Percentiles rank a stretch among this genome's conserved stretches.
Evolutionary conservation across 2,329 filamentous ascomycete genomes (phyloP).

Genomic region (Trichoderma oligosporum): DNA sequence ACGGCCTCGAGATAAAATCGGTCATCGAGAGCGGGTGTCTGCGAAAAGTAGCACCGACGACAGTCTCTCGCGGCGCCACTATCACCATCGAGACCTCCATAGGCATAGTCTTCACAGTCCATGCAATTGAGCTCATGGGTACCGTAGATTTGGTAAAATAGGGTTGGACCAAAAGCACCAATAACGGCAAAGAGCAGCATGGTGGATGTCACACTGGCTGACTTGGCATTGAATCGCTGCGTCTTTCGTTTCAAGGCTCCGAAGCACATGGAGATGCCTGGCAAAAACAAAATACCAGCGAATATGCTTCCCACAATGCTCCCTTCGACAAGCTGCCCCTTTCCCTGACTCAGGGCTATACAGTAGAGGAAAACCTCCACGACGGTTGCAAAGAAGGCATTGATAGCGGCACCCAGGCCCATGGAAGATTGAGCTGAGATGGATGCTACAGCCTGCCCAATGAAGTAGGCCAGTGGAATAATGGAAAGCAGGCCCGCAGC

Average conservation of each 20-base stretch:
- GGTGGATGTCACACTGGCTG: constrained; percentile 92
- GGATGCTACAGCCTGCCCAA: constrained; percentile 94
- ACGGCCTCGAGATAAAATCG: constrained; percentile 88
- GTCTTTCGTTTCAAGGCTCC: constrained; percentile 97
- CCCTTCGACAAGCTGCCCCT: constrained; percentile 88
- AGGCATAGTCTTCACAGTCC: constrained; percentile 50
- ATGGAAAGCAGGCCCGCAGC: constrained; percentile 81
- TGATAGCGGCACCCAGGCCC: constrained; percentile 94
- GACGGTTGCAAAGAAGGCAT: constrained; percentile 95
- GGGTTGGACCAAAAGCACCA: constrained; percentile 87
- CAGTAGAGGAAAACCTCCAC: constrained; percentile 98
- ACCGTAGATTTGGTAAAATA: constrained; percentile 98
- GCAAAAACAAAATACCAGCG: constrained; percentile 89
- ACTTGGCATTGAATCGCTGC: constrained; percentile 94
- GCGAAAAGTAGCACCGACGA: constrained; percentile 89
- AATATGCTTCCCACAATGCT: constrained; percentile 98
- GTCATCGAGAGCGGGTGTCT: constrained; percentile 77
- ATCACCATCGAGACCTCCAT: constrained; percentile 30
- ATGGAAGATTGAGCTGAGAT: constrained; percentile 98
- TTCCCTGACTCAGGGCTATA: constrained; percentile 86
- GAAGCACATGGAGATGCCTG: constrained; percentile 97
- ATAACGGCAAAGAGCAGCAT: constrained; percentile 97
- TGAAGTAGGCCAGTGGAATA: constrained; percentile 96
- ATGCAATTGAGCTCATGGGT: constrained; percentile 92
- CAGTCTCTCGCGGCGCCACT: constrained; percentile 64